Evolutionary conservation across 352 stramenopile genomes (phyloP), one percentile per base, ranked within the genome.

Genomic region (Globisporangium spiculum): DNA sequence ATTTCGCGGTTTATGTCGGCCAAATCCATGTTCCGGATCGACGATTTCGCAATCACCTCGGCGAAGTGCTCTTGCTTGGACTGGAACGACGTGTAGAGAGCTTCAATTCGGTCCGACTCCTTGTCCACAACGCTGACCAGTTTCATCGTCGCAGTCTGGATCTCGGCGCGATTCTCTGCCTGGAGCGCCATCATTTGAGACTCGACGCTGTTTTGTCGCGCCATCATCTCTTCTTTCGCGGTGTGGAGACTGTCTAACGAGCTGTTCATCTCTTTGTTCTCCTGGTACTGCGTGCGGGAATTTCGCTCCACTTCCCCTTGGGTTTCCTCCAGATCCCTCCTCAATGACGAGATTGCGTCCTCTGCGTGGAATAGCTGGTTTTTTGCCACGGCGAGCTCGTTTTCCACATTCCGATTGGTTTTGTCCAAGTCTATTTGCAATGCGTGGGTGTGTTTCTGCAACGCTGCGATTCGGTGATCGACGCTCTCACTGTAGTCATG

Each of bases 21-120:
- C 10, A 95, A 63, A 66, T 91, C 81, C 87, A 95, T 93, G 53
- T 95, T 95, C 16, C 87, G 84, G 46, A 93, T 89, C 16, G 86
- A 93, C 0, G 87, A 91, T 10, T 84, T 83, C 5, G 85, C 83
- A 0, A 93, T 81, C 1, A 92, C 81, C 27, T 95, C 85, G 4
- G 84, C 76, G 54, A 95, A 95, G 24, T 93, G 78, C 32, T 91
- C 86, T 32, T 95, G 87, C 62, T 93, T 93, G 56, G 90, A 74
- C 54, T 91, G 83, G 74, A 94, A 95, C 0, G 86, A 89, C 8
- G 74, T 69, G 44, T 95, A 95, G n/a, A 93, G 66, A 0, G 87
- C 83, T 58, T 95, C 87, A 18, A 93, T 84, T 1, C 87, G 79
- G 41, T 95, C 80, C 1, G 83, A 92, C 67, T 93, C 85, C 65